phyloP scores from a whole-genome alignment of 768 basidiomycete species.

The Dentipellis sp. region DNA sequence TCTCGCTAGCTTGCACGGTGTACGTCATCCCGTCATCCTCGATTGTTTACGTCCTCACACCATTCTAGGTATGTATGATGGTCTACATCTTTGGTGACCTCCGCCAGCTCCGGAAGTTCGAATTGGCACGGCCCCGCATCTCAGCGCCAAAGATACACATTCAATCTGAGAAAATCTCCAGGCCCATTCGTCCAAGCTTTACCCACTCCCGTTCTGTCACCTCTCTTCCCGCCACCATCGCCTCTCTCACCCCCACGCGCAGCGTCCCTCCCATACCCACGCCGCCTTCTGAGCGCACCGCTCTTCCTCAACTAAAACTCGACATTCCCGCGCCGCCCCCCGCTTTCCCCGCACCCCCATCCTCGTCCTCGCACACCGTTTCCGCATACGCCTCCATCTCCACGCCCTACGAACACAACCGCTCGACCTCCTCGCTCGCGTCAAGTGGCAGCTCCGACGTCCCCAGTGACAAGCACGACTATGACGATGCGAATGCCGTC shows the following conservation, averaged over 20 bases:
- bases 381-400: background rate
- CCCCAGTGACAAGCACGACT: conserved; percentile 3
- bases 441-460: background rate
- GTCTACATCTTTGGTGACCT: conserved; percentile 77
- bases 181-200: conserved; percentile 5
- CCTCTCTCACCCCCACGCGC: conserved; percentile 4
- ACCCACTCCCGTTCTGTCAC: conserved; percentile 5
- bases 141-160: conserved; percentile 30
- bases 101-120: conserved; percentile 68
- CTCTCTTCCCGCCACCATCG: conserved; percentile 2
- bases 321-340: background rate
- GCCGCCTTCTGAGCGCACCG: background rate
- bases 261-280: background rate
- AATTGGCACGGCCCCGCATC: conserved; percentile 61
- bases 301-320: background rate
- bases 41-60: background rate
- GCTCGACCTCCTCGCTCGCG: background rate
- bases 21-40: background rate
- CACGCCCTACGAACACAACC: background rate
- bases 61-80: conserved; percentile 48
- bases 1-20: background rate
- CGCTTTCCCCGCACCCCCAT: background rate
- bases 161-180: conserved; percentile 5
- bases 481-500: conserved; percentile 9
- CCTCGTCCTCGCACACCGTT: background rate